Base-by-base conservation (phyloP, 441 rosid species). In the Capsella rubella region DNA sequence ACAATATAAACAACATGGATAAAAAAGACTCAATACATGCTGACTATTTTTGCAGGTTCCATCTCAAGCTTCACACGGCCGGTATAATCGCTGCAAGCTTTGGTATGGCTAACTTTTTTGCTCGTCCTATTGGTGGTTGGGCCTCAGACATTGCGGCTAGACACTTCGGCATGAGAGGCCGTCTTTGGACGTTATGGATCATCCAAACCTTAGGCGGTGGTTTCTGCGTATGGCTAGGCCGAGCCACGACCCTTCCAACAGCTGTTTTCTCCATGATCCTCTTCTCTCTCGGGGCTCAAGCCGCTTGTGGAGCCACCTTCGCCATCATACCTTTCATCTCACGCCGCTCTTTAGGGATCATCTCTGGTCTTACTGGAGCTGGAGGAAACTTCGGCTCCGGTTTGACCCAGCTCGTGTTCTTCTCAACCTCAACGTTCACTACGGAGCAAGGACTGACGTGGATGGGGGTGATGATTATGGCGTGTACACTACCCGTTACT, bases 361-460 rank as follows among this genome's bases (percentile, higher is more conserved):
- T 92, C 40, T 90, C 94, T 1, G 97, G 95, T 6, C 66, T 92
- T 4, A 88, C 90, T 0, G 96, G 97, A 3, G 96, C 94, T 0
- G 96, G 97, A 35, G 97, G 97, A 6, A 92, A 90, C 78, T 92
- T 90, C 28, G 94, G 96, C 0, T 90, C 96, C 0, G 94, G 96
- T 7, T 59, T 90, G 62, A 92, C 96, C 0, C 96, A 90, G 68
- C 53, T 92, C 1, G 68, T 87, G 0, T 92, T 92, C 68, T 92
- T 92, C 50, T 79, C 97, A 0, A 81, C 82, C 35, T 63, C 96
- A 1, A 64, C 45, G n/a, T 84, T 82, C 66, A 73, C 87, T 6
- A 87, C 97, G 0, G 84, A 79, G 4, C 74, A 77, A 37, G 96
- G 97, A 16, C 81, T 92, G 8, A 74, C 87, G 2, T 79, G 78